These are phyloP conservation scores for Prunus campanulata DNA, from an alignment of 306 rosid genomes.

Conservation along the genomic window DNA sequence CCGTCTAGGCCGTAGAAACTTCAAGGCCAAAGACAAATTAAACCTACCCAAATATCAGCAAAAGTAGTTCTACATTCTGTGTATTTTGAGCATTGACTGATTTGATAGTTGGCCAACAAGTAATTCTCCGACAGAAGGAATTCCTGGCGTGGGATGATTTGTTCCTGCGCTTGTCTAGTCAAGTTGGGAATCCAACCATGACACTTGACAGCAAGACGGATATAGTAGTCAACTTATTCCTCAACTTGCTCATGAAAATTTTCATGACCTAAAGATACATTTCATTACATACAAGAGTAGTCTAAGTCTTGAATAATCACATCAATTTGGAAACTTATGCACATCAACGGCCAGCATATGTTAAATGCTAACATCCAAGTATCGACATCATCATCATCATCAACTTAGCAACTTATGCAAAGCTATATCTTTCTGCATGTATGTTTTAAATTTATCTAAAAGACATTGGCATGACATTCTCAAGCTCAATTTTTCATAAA, in stretches of 20 bases:
- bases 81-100: slow-evolving; percentile 8
- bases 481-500: not conserved
- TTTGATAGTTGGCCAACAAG: not conserved
- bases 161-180: not conserved
- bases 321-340: not conserved
- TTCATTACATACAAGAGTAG: not conserved
- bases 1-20: not conserved
- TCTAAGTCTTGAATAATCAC: not conserved
- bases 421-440: not conserved
- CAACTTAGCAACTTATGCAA: not conserved
- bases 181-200: not conserved
- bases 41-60: not conserved
- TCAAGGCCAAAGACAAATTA: slow-evolving; percentile 2
- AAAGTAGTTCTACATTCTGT: not conserved
- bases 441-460: not conserved
- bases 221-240: not conserved
- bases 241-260: not conserved
- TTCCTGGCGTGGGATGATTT: not conserved
- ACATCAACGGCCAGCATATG: no score
- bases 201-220: not conserved
- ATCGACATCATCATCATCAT: not conserved
- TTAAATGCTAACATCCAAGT: no score
- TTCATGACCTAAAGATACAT: not conserved
- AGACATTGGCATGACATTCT: not conserved
- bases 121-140: not conserved